Evolutionary conservation across 176 grass and related monocot genomes (phyloP).

Genomic region (Oryza punctata): DNA sequence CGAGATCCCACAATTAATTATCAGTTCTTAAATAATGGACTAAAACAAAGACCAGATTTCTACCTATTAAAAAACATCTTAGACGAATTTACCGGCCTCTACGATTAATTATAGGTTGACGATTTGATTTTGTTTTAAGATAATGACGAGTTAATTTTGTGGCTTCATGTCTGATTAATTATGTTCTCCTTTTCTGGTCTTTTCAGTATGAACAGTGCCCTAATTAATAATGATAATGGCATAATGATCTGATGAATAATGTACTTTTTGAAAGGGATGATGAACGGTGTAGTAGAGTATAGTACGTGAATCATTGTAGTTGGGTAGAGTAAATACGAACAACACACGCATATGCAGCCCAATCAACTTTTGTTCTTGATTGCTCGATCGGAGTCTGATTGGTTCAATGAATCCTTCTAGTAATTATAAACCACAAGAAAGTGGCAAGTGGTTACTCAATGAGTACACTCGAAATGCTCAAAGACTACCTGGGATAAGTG

Average conservation of each 20-base stretch:
- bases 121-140: no score
- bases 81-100: no score
- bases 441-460: not conserved
- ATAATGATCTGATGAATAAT: not conserved
- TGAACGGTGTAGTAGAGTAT: not conserved
- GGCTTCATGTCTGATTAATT: not conserved
- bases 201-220: not conserved
- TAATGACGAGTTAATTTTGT: slow-evolving; percentile 6
- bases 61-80: no score
- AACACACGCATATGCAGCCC: not conserved
- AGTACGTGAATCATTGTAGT: not conserved
- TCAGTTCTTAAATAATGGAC: no score
- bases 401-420: not conserved
- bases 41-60: no score
- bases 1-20: no score
- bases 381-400: not conserved
- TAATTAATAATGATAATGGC: slow-evolving; percentile 1
- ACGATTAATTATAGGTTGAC: not conserved
- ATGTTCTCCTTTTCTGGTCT: slow-evolving; percentile 4
- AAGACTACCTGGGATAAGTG: slow-evolving; percentile 3
- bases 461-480: not conserved
- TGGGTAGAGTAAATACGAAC: not conserved
- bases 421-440: not conserved
- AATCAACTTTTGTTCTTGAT: not conserved
- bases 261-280: not conserved